These are phyloP conservation scores for Sclerotiophoma versabilis DNA, from an alignment of 2,329 filamentous ascomycete species.

Conservation along the genomic window DNA sequence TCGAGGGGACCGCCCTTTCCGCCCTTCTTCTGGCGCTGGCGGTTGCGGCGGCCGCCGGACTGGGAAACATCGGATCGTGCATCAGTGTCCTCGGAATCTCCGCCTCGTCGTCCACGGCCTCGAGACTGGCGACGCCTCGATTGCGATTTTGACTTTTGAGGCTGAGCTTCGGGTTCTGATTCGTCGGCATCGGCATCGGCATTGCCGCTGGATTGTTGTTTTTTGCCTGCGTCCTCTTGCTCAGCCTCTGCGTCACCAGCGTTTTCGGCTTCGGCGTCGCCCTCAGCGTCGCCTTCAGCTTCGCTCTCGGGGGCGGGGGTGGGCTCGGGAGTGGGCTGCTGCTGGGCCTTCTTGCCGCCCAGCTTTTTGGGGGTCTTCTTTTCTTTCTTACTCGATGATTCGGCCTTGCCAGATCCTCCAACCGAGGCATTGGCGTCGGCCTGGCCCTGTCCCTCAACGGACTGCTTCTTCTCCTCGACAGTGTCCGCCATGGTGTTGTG, in stretches of 20 bases:
- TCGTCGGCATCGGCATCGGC: slow-evolving; percentile 55
- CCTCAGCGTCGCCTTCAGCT: slow-evolving; percentile 49
- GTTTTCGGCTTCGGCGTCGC: slow-evolving; percentile 13
- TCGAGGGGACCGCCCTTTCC: slow-evolving; percentile 59
- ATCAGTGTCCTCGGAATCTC: slow-evolving; percentile 62
- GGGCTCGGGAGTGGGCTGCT: slow-evolving; percentile 56
- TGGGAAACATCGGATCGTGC: slow-evolving; percentile 62
- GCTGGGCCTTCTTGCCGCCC: slow-evolving; percentile 54
- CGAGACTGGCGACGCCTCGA: slow-evolving; percentile 59
- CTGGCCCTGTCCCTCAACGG: slow-evolving; percentile 47
- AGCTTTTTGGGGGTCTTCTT: slow-evolving; percentile 60
- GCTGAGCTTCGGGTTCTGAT: slow-evolving; percentile 54
- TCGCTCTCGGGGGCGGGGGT: slow-evolving; percentile 56
- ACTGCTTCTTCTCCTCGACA: slow-evolving; percentile 48
- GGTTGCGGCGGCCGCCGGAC: slow-evolving; percentile 62
- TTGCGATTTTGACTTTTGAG: slow-evolving; percentile 47
- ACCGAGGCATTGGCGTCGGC: slow-evolving; percentile 47
- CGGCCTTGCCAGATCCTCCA: slow-evolving; percentile 46
- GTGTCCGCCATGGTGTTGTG: slow-evolving; percentile 49
- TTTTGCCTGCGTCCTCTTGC: slow-evolving; percentile 50
- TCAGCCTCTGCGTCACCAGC: slow-evolving; percentile 47
- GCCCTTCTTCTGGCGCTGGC: slow-evolving; percentile 59
- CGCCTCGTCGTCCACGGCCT: slow-evolving; percentile 56
- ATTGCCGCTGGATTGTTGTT: slow-evolving; percentile 43
- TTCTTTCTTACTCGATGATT: slow-evolving; percentile 54